phyloP scores from a whole-genome alignment of 345 rosid genomes.

The Bruguiera parviflora region DNA sequence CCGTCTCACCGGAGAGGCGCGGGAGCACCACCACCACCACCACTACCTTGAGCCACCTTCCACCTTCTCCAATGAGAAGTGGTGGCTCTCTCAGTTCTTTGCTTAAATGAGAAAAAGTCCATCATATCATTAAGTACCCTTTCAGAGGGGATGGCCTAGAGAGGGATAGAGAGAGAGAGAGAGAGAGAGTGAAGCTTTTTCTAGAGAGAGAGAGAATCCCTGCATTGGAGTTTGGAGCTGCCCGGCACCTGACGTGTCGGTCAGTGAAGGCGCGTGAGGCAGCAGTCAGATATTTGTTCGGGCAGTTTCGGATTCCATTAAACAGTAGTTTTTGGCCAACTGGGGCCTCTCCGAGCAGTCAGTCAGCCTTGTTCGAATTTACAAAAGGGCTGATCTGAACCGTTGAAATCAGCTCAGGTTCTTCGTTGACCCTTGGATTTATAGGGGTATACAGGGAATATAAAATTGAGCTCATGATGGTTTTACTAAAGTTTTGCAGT shows the following conservation, averaged over 20 bases:
- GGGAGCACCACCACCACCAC: background rate
- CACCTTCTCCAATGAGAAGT: constrained; percentile 29
- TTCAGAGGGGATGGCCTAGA: constrained; percentile 1
- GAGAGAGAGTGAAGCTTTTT: background rate
- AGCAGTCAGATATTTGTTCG: constrained; percentile 31
- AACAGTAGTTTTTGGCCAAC: constrained; percentile 2
- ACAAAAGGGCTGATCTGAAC: background rate
- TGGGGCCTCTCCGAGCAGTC: background rate
- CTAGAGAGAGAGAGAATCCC: constrained; percentile 20
- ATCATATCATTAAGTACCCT: constrained; percentile 14
- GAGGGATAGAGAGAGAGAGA: constrained; percentile 1
- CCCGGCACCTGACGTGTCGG: constrained; percentile 37
- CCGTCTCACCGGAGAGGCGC: constrained; percentile 17
- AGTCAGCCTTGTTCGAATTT: background rate
- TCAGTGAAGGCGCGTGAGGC: constrained; percentile 1
- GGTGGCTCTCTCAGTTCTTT: constrained; percentile 9
- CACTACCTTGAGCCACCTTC: constrained; percentile 20
- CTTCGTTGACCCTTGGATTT: constrained; percentile 1
- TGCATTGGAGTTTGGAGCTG: constrained; percentile 43
- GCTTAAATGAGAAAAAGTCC: constrained; percentile 4
- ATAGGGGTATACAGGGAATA: background rate
- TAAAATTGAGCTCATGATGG: background rate
- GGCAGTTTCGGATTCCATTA: constrained; percentile 22
- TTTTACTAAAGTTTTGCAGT: background rate
- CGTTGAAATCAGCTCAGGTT: constrained; percentile 7